Percentiles rank a stretch among this genome's conserved stretches.
These are phyloP conservation scores for Zangia roseola DNA, from an alignment of 768 basidiomycete species.

Conservation along the genomic window DNA sequence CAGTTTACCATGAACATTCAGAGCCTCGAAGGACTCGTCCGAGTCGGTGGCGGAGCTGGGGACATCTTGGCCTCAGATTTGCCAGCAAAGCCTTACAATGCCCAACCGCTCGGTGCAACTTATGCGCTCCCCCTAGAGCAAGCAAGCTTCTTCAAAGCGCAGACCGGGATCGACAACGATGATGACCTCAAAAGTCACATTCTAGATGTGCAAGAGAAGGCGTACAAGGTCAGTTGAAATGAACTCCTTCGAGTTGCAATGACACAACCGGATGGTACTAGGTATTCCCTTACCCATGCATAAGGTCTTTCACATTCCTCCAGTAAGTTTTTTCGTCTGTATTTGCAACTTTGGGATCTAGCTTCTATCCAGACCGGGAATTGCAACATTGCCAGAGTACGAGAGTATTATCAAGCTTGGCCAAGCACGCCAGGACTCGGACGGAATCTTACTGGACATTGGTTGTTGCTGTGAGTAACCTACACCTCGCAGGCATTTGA, in stretches of 20 bases:
- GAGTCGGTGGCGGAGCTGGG: conserved; percentile 4
- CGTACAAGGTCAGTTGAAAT: conserved; percentile 26
- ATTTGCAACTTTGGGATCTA: not conserved
- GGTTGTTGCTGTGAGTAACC: conserved; percentile 43
- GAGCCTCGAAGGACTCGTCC: not conserved
- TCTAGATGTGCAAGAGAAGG: conserved; percentile 28
- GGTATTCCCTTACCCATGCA: conserved; percentile 31
- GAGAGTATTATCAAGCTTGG: conserved; percentile 35
- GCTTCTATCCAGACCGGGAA: conserved; percentile 8
- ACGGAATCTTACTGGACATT: conserved; percentile 42
- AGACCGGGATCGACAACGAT: conserved; percentile 30
- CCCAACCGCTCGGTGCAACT: not conserved
- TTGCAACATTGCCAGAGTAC: conserved; percentile 19
- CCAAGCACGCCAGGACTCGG: conserved; percentile 27
- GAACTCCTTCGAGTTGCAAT: not conserved
- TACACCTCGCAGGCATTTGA: not conserved
- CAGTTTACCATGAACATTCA: not conserved
- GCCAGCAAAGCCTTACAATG: not conserved
- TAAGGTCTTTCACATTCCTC: conserved; percentile 26
- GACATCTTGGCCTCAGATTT: conserved; percentile 5
- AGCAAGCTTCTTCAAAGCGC: conserved; percentile 26
- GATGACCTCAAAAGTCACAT: conserved; percentile 30
- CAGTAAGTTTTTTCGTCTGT: conserved; percentile 2
- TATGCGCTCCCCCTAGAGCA: conserved; percentile 14
- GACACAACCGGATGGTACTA: not conserved